A percentile compares a stretch with the other conserved stretches of the same genome.
phyloP scores from a whole-genome alignment of 1,284 basidiomycete species.

The Papiliotrema fonsecae region DNA sequence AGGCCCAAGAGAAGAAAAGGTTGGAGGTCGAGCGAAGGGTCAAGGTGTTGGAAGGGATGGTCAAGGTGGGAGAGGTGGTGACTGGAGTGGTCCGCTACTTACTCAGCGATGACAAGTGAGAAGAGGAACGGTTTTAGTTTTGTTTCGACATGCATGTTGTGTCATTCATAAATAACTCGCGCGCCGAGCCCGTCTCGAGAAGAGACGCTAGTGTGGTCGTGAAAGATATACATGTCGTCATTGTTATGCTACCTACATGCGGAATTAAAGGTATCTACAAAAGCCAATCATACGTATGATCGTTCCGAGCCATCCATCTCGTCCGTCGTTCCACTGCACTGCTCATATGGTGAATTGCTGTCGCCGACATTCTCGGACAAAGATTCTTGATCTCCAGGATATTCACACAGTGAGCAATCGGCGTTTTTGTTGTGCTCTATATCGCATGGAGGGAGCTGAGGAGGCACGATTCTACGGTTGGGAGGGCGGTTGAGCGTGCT shows the following conservation, averaged over 20 bases:
- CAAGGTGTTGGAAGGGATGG: conserved; percentile 44
- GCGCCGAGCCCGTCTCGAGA: too few relatives aligned
- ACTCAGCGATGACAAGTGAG: conserved; percentile 26
- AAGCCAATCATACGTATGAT: too few relatives aligned
- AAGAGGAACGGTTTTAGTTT: too few relatives aligned
- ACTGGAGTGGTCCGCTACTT: conserved; percentile 40
- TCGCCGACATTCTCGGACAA: background rate
- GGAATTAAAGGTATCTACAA: too few relatives aligned
- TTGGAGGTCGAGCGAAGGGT: conserved; percentile 38
- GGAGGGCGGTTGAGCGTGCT: conserved; percentile 65
- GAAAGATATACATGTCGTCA: background rate
- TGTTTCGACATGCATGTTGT: too few relatives aligned
- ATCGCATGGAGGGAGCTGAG: conserved; percentile 21
- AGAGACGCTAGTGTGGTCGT: too few relatives aligned
- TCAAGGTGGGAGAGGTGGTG: conserved; percentile 41
- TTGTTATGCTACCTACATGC: too few relatives aligned
- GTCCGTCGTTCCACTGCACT: too few relatives aligned
- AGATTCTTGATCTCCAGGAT: too few relatives aligned
- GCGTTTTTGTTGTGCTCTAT: conserved; percentile 14
- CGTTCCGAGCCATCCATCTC: too few relatives aligned
- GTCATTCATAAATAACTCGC: too few relatives aligned
- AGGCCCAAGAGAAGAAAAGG: conserved; percentile 39
- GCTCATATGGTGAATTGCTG: too few relatives aligned
- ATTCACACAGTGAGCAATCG: conserved; percentile 15
- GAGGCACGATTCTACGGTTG: conserved; percentile 25